Conservation (phyloP, 116 monocot species). For the Trichopus zeylanicus region DNA sequence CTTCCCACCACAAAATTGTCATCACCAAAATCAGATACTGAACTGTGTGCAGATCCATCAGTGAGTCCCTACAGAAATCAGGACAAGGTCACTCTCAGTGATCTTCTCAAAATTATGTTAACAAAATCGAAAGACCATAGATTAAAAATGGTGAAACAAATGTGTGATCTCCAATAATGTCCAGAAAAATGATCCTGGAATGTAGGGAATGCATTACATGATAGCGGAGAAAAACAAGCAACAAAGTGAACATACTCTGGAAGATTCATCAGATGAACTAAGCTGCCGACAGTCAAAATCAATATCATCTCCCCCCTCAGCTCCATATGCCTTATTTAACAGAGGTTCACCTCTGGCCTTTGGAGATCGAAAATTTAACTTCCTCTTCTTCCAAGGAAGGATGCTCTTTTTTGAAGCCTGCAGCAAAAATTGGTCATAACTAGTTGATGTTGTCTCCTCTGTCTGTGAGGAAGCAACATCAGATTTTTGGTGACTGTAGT, state of each 20-base stretch:
- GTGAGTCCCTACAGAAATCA: slow-evolving; percentile 30
- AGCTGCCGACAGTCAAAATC: slow-evolving; percentile 79
- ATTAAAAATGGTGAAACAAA: too few relatives aligned
- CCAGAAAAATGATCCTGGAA: too few relatives aligned
- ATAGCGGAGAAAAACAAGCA: slow-evolving; percentile 4
- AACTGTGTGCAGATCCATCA: slow-evolving; percentile 17
- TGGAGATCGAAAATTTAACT: slow-evolving; percentile 47
- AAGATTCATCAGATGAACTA: slow-evolving; percentile 81
- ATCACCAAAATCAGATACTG: slow-evolving; percentile 62
- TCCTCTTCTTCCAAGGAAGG: slow-evolving; percentile 79
- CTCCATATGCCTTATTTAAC: slow-evolving; percentile 66
- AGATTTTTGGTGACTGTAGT: slow-evolving; percentile 49
- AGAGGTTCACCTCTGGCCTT: slow-evolving; percentile 72
- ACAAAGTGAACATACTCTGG: slow-evolving; percentile 32
- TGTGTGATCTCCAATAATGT: background rate
- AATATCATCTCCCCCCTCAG: slow-evolving; percentile 97
- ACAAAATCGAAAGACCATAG: too few relatives aligned
- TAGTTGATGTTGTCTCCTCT: slow-evolving; percentile 17
- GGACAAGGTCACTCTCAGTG: background rate
- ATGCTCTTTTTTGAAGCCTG: slow-evolving; percentile 43
- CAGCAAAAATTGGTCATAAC: slow-evolving; percentile 15
- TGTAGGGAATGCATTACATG: too few relatives aligned
- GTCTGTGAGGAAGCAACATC: slow-evolving; percentile 46
- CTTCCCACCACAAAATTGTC: slow-evolving; percentile 53
- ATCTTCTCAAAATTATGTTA: background rate